Conservation (phyloP, 179 eudicot genomes). For the Amaranthus tricolor region DNA sequence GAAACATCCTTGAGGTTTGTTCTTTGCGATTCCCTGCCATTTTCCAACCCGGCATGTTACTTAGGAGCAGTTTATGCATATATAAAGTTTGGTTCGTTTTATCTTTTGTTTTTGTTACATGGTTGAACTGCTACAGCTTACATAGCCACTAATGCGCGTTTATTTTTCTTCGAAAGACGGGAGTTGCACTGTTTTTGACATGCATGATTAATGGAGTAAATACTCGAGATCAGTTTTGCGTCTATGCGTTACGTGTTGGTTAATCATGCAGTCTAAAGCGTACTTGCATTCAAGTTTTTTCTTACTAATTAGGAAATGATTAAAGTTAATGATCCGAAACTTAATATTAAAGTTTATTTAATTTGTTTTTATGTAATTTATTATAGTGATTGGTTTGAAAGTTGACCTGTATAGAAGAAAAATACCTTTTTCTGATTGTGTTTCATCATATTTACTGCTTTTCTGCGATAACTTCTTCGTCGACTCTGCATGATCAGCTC, state of each 20-base stretch:
- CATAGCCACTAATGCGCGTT: not conserved
- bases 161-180: not conserved
- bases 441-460: conserved; percentile 42
- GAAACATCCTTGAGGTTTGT: conserved; percentile 58
- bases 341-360: no score
- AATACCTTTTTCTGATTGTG: conserved; percentile 52
- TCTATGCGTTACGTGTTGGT: no score
- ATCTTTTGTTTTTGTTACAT: not conserved
- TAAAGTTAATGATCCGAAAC: no score
- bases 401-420: not conserved
- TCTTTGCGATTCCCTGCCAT: conserved; percentile 60
- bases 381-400: no score
- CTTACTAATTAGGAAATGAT: no score
- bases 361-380: no score
- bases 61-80: conserved; percentile 8
- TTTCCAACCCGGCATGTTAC: conserved; percentile 33
- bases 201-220: not conserved
- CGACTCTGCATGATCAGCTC: conserved; percentile 88
- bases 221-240: not conserved
- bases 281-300: no score
- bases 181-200: not conserved
- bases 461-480: conserved; percentile 57
- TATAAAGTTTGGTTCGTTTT: not conserved
- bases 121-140: not conserved
- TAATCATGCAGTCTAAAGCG: no score